These are phyloP conservation scores for Saitozyma podzolica DNA, from an alignment of 768 basidiomycete genomes.

Conservation along the genomic window DNA sequence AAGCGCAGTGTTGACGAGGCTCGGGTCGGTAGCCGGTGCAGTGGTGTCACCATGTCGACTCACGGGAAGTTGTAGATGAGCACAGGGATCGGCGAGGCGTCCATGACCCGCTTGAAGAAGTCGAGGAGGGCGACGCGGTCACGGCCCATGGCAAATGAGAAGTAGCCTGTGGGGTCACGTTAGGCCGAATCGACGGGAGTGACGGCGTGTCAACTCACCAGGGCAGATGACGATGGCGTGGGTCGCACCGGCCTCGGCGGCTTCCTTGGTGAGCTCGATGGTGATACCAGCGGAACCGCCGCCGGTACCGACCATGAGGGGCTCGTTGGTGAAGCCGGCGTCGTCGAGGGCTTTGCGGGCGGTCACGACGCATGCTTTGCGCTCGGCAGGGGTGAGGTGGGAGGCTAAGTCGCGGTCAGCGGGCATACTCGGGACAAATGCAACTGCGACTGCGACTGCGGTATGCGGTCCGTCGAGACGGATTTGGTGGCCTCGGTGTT, in stretches of 20 bases:
- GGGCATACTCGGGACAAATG: no score
- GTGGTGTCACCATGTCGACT: conserved; percentile 36
- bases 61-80: conserved; percentile 83
- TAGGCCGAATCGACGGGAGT: neutral
- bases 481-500: no score
- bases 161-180: conserved; percentile 44
- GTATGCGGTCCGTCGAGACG: no score
- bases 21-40: no score
- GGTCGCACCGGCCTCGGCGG: conserved; percentile 78
- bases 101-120: conserved; percentile 58
- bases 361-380: conserved; percentile 55
- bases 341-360: conserved; percentile 72
- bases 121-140: conserved; percentile 48
- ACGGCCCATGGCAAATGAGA: conserved; percentile 62
- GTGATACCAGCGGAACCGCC: conserved; percentile 78
- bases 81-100: conserved; percentile 58
- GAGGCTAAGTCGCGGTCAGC: conserved; percentile 31
- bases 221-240: conserved; percentile 64
- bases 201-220: conserved; percentile 18
- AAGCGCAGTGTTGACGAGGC: neutral
- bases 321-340: conserved; percentile 66
- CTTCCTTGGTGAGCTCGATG: conserved; percentile 67
- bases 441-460: no score
- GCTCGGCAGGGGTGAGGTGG: conserved; percentile 49
- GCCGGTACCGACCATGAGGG: conserved; percentile 81